Percentiles rank a stretch among this genome's conserved stretches.
phyloP scores from a whole-genome alignment of 805 yeast genomes.

The Ogataea pignaliae region DNA sequence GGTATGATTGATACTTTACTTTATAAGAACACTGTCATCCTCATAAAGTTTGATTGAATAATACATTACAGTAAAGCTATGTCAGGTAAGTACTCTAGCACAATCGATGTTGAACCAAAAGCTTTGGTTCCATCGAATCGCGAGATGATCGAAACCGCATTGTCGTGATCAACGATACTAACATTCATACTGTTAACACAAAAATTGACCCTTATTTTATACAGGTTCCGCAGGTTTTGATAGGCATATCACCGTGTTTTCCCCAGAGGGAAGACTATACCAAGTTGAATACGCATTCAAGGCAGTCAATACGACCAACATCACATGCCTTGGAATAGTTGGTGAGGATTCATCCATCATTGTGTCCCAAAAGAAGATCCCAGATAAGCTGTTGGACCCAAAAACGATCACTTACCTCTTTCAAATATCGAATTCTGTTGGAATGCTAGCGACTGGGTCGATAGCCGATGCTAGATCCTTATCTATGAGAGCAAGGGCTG shows the following conservation, averaged over 20 bases:
- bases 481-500: slow-evolving; percentile 87
- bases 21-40: too few relatives aligned
- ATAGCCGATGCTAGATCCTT: slow-evolving; percentile 93
- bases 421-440: slow-evolving; percentile 73
- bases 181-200: too few relatives aligned
- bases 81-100: too few relatives aligned
- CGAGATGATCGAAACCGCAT: too few relatives aligned
- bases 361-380: slow-evolving; percentile 92
- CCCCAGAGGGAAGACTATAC: slow-evolving; percentile 96
- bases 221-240: slow-evolving; percentile 90
- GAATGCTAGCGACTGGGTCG: slow-evolving; percentile 91
- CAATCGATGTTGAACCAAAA: too few relatives aligned
- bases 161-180: too few relatives aligned
- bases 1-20: too few relatives aligned
- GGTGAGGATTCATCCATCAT: slow-evolving; percentile 86
- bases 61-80: too few relatives aligned
- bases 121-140: too few relatives aligned
- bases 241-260: slow-evolving; percentile 96
- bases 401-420: slow-evolving; percentile 82
- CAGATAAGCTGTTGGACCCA: slow-evolving; percentile 90
- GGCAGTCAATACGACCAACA: slow-evolving; percentile 89
- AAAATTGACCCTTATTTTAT: slow-evolving; percentile 12
- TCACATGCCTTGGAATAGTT: slow-evolving; percentile 82
- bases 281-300: slow-evolving; percentile 98
- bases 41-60: too few relatives aligned